These are phyloP conservation scores for Rhododendron williamsianum DNA, from an alignment of 148 eudicot species.

Conservation along the genomic window DNA sequence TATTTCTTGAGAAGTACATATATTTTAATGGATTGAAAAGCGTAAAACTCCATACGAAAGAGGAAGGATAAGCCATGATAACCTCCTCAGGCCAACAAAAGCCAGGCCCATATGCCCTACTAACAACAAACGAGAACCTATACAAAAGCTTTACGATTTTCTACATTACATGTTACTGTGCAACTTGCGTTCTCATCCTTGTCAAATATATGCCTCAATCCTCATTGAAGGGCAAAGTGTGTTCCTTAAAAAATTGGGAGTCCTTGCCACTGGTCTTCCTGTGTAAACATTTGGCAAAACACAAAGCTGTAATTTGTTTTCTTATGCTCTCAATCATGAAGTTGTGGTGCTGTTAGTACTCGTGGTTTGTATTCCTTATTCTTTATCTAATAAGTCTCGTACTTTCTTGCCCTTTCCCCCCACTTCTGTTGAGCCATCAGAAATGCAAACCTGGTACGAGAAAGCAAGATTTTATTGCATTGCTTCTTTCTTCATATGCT, in stretches of 20 bases:
- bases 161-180: neutral
- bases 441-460: constrained; percentile 47
- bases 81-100: neutral
- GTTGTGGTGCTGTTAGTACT: neutral
- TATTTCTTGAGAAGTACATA: neutral
- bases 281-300: neutral
- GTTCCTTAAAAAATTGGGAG: neutral
- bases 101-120: neutral
- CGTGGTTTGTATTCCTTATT: neutral
- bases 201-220: neutral
- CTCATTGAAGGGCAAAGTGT: neutral
- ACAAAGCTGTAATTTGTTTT: neutral
- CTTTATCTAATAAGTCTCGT: neutral
- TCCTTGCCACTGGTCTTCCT: neutral
- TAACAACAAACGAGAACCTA: neutral
- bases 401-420: neutral
- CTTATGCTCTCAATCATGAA: neutral
- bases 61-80: neutral
- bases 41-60: neutral
- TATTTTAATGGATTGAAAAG: neutral
- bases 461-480: constrained; percentile 62
- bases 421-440: constrained; percentile 29
- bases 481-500: constrained; percentile 50
- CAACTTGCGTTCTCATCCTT: neutral
- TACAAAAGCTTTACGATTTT: neutral